phyloP scores from a whole-genome alignment of 352 stramenopile species.

The Phytopythium mirpurense region DNA sequence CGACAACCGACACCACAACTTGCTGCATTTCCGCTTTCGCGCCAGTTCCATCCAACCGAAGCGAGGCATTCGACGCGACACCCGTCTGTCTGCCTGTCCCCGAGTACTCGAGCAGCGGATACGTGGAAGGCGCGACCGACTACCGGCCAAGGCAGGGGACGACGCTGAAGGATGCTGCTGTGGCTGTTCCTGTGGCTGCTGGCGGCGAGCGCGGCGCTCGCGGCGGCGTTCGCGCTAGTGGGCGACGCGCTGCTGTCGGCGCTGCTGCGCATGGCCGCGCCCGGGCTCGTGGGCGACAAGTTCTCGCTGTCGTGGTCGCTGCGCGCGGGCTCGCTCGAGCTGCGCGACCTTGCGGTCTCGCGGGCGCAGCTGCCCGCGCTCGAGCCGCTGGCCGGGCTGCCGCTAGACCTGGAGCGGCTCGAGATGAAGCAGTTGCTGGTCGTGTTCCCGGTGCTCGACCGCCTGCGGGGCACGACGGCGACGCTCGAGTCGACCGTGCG shows the following conservation, averaged over 20 bases:
- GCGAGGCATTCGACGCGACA: too few relatives aligned
- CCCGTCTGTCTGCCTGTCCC: too few relatives aligned
- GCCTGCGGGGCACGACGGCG: constrained; percentile 16
- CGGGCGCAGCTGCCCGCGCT: constrained; percentile 39
- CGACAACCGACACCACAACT: neutral
- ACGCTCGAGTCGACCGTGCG: constrained; percentile 45
- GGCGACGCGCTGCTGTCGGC: constrained; percentile 63
- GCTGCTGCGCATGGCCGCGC: constrained; percentile 38
- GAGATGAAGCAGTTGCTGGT: constrained; percentile 49
- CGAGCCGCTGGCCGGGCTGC: constrained; percentile 52
- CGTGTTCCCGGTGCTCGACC: constrained; percentile 43
- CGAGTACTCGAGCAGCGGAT: too few relatives aligned
- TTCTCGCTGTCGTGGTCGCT: constrained; percentile 64
- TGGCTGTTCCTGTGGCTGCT: constrained; percentile 30
- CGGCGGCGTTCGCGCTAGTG: constrained; percentile 29
- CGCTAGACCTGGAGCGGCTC: constrained; percentile 58
- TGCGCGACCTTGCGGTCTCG: constrained; percentile 49
- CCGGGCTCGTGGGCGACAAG: constrained; percentile 40
- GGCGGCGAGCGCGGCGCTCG: constrained; percentile 18
- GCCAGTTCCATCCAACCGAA: too few relatives aligned
- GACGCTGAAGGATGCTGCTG: neutral
- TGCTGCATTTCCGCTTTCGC: neutral
- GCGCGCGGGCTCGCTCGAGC: constrained; percentile 45
- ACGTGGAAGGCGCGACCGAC: too few relatives aligned
- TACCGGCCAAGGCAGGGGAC: too few relatives aligned